Percentiles rank a stretch among this genome's conserved stretches.
Conservation (phyloP, 192 early-diverging fungal genomes). For the Entrophospora sp. region DNA sequence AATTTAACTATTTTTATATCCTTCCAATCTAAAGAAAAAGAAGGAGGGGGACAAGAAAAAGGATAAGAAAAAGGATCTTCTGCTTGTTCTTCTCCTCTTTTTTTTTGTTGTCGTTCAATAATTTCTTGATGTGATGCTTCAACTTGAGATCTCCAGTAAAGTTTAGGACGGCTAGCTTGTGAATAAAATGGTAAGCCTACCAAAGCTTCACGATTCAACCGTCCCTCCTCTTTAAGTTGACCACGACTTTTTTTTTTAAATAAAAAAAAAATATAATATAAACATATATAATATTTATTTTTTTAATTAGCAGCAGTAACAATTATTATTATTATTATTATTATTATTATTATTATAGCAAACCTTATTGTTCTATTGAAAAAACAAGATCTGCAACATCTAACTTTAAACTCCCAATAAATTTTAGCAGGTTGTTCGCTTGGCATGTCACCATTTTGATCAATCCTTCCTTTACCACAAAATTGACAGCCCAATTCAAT, state of each 20-base stretch:
- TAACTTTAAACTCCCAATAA: conserved; percentile 4
- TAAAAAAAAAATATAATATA: not conserved
- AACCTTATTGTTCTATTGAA: not conserved
- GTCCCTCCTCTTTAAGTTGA: not conserved
- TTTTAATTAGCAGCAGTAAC: too few species aligned
- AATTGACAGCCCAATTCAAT: conserved; percentile 13
- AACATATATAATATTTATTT: not conserved
- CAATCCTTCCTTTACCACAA: not conserved
- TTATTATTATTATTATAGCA: too few species aligned
- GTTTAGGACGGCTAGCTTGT: not conserved
- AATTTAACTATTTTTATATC: not conserved
- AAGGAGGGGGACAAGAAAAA: too few species aligned
- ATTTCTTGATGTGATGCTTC: conserved; percentile 8
- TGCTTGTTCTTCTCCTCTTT: too few species aligned
- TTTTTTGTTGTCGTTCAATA: not conserved
- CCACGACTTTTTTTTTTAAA: too few species aligned
- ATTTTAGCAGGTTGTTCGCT: not conserved
- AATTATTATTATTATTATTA: too few species aligned
- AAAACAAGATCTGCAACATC: not conserved
- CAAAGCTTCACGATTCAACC: not conserved
- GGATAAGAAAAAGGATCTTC: too few species aligned
- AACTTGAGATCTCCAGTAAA: not conserved
- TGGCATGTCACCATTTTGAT: not conserved
- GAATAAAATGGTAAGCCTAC: not conserved
- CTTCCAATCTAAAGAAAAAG: not conserved